Evolutionary conservation across 352 stramenopile genomes (phyloP), one percentile per base, ranked within the genome.

Genomic region (Hyphochytrium catenoides): DNA sequence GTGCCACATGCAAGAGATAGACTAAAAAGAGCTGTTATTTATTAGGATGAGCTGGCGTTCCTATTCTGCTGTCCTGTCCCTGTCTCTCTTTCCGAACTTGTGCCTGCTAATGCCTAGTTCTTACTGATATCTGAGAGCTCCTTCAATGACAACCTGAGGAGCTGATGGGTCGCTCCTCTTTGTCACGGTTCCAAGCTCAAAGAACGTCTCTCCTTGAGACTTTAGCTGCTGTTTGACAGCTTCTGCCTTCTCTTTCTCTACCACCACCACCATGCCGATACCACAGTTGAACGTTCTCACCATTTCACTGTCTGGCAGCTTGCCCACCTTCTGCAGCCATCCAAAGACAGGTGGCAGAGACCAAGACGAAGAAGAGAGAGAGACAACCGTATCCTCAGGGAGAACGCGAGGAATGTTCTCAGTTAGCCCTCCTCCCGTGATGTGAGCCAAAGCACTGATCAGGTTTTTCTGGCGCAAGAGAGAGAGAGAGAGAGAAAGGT

Each of bases 221-320:
- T 72, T 51, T 15, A 96, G 57, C 33, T 78, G 43, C 26, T 62
- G 24, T 24, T 79, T 74, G 3, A 89, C 75, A 36, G 86, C 61
- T n/a, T 69, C 63, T 17, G 85, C 85, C 44, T 85, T 67, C 30
- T 75, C 69, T 26, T 71, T 53, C 12, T 79, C 63, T 18, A 96
- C 56, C 36, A 98, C 82, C 17, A 98, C 52, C 23, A 98, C 79
- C 85, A 98, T 97, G 41, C 91, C 91, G 51, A 98, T 84, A 41
- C 91, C 91, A 56, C 82, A 95, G 57, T 98, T 98, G 59, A 98
- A 97, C 34, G 91, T 98, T 31, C 86, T 66, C 11, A 92, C 63
- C 48, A 98, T 75, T 61, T 97, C 89, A 17, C 62, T 57, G 46
- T 95, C 84, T 31, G 84, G 82, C 11, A 96, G 55, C 53, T 81